phyloP scores from a whole-genome alignment of 139 green algal genomes.

The Chlorella sp. region DNA sequence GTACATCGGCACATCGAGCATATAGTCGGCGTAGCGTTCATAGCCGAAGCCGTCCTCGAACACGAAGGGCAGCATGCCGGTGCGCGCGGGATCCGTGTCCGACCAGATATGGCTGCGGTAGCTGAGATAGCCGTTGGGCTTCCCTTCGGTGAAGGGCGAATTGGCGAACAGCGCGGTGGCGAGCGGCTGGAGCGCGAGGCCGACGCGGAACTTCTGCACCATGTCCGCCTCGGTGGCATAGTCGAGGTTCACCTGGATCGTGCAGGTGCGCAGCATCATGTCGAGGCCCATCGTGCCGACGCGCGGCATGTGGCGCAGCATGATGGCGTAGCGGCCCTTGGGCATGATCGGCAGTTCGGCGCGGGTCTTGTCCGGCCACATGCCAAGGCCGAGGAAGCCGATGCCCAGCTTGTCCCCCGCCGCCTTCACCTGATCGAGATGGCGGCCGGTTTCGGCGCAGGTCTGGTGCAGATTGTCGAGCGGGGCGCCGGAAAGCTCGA shows the following conservation, averaged over 20 bases:
- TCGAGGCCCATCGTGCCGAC: conserved; percentile 90
- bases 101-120: conserved; percentile 91
- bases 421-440: conserved; percentile 85
- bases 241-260: conserved; percentile 99
- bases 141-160: conserved; percentile 95
- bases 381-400: conserved; percentile 84
- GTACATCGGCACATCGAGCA: conserved; percentile 98
- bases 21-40: conserved; percentile 95
- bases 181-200: conserved; percentile 95
- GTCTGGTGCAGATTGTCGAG: conserved; percentile 94
- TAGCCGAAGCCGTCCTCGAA: conserved; percentile 95
- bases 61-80: conserved; percentile 94
- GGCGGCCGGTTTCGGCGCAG: conserved; percentile 94
- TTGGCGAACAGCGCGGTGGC: conserved; percentile 98
- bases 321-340: conserved; percentile 86
- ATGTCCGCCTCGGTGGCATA: conserved; percentile 97
- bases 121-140: conserved; percentile 80
- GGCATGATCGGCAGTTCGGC: conserved; percentile 95
- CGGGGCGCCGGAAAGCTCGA: conserved; percentile 95
- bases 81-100: conserved; percentile 88
- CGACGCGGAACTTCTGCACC: conserved; percentile 96
- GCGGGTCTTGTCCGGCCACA: conserved; percentile 93
- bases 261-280: conserved; percentile 99
- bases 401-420: conserved; percentile 70
- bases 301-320: conserved; percentile 91